Evolutionary conservation across 148 eudicot species (phyloP), one percentile per base, ranked within the genome.

Genomic region (Rhododendron ovatum): DNA sequence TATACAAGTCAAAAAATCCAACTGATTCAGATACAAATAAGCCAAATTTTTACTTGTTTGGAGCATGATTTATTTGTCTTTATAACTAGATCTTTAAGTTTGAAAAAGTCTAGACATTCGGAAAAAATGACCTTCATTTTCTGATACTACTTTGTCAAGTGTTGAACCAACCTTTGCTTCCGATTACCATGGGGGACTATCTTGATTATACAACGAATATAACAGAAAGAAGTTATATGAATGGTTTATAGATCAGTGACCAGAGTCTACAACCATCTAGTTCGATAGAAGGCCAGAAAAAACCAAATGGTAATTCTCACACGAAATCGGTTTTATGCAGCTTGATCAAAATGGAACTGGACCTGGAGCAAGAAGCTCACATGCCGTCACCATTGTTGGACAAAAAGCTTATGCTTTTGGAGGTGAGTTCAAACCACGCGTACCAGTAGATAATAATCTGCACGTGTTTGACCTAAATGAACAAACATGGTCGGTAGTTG

Each of bases 351-450:
- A 93, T 35, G 99, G 98, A 43, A 67, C 86, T 14, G 94, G 94
- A 28, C 99, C 99, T 1, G 98, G 98, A 87, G 95, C 99, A 87
- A 93, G 99, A 90, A 96, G 99, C 88, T 96, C 99, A 59, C 99
- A 96, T 82, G 97, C 99, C 78, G 90, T 96, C 87, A 92, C 98
- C 65, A 85, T 93, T 13, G 94, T 95, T 7, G 96, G 96, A 45
- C 90, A 91, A 24, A 96, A 94, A 84, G 91, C 91, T 1, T 96
- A 96, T 71, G 90, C 94, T 59, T 96, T 96, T 67, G 99, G 99
- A 48, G 99, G 99, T 15, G 99, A 96, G 88, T 96, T 92, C 90
- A 83, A 88, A 1, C 99, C 99, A n/a, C 98, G 98, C 73, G 93
- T 96, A 84, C 99, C 99, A 0, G 99, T 96, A 0, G 99, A 96